Evolutionary conservation across 106 monocot genomes (phyloP).

Genomic region (Acorus gramineus): DNA sequence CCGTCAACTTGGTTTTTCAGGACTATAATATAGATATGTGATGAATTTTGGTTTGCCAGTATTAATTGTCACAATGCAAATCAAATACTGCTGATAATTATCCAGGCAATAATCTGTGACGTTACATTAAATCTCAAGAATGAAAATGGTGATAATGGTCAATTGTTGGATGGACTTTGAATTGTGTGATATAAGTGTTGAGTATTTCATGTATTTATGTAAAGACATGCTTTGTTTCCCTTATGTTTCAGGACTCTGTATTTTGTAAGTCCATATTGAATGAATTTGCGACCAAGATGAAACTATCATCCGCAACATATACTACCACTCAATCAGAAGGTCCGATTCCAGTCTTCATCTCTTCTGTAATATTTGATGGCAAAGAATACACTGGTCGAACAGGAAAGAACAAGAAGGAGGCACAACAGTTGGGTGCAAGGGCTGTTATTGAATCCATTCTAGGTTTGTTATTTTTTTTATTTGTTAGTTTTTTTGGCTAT

Average conservation of each 20-base stretch:
- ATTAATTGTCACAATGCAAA: too few species aligned
- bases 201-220: too few species aligned
- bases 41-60: too few species aligned
- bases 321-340: slow-evolving; percentile 11
- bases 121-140: too few species aligned
- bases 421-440: slow-evolving; percentile 54
- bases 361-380: slow-evolving; percentile 32
- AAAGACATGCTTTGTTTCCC: neutral
- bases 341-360: slow-evolving; percentile 19
- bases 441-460: slow-evolving; percentile 44
- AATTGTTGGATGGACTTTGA: too few species aligned
- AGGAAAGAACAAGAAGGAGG: slow-evolving; percentile 55
- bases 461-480: slow-evolving; percentile 18
- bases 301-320: slow-evolving; percentile 24
- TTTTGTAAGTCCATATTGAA: slow-evolving; percentile 61
- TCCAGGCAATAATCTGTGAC: too few species aligned
- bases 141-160: too few species aligned
- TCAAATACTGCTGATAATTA: too few species aligned
- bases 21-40: too few species aligned
- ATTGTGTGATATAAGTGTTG: too few species aligned
- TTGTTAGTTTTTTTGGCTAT: too few species aligned
- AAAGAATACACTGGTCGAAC: slow-evolving; percentile 24
- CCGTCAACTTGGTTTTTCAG: too few species aligned
- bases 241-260: slow-evolving; percentile 21
- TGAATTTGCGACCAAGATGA: slow-evolving; percentile 46